Conservation (phyloP, 768 basidiomycete genomes). For the Gloeophyllum trabeum region DNA sequence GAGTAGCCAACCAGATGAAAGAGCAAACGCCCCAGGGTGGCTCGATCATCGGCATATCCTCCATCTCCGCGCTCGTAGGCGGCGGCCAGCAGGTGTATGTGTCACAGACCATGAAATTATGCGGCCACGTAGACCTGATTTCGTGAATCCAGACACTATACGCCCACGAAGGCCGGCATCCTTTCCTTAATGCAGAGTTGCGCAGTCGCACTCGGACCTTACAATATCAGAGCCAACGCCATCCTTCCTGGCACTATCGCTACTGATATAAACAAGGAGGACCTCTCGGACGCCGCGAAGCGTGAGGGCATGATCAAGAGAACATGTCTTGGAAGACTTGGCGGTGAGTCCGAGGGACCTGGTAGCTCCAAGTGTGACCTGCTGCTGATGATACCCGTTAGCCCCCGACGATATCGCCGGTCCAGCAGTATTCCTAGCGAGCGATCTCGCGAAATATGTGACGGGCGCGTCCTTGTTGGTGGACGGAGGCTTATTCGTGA, state of each 20-base stretch:
- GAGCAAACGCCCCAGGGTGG: constrained; percentile 58
- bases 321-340: constrained; percentile 56
- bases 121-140: background rate
- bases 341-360: constrained; percentile 24
- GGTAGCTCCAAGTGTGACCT: background rate
- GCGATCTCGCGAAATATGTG: constrained; percentile 60
- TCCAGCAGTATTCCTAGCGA: constrained; percentile 64
- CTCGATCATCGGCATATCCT: constrained; percentile 64
- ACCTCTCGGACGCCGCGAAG: constrained; percentile 48
- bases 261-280: constrained; percentile 71
- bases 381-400: too few relatives aligned
- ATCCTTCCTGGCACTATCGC: constrained; percentile 69
- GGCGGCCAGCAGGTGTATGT: constrained; percentile 63
- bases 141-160: constrained; percentile 43
- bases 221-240: constrained; percentile 63
- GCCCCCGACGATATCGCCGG: constrained; percentile 65
- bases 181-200: constrained; percentile 73
- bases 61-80: constrained; percentile 72
- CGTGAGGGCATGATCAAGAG: constrained; percentile 52
- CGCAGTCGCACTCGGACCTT: constrained; percentile 67
- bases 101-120: too few relatives aligned
- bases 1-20: constrained; percentile 68
- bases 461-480: constrained; percentile 56
- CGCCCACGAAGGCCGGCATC: constrained; percentile 72
- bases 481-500: constrained; percentile 68